Base-by-base conservation (phyloP, 148 eudicot species). In the Chenopodium album region DNA sequence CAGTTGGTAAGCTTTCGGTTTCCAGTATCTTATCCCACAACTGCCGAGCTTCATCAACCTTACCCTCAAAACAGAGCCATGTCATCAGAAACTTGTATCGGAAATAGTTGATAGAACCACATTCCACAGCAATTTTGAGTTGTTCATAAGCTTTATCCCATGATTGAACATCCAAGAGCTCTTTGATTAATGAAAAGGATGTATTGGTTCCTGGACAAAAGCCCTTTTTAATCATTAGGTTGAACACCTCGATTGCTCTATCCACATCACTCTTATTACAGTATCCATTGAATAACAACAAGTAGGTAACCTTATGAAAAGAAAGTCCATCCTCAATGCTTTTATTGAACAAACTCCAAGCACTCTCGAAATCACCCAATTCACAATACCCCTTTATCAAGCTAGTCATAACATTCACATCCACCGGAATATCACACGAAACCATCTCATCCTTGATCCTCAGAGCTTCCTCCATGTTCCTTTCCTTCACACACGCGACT, bases 301-400 rank as follows among this genome's bases (percentile, higher is more conserved):
- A 78, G 80, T 90, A 91, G 56, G 93, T 87, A 66, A 86, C 87
- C 82, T 87, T 86, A 79, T 89, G 87, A 34, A 94, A 93, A 78
- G 72, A 50, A 79, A 87, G 85, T 76, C 91, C 93, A 81, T 86
- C 90, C 75, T 88, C 82, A 17, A 80, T 66, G 20, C 90, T 82
- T 72, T 78, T 85, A 16, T 78, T 37, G 62, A 91, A 91, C 87
- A 94, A 87, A 54, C 69, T 82, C 85, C 90, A 87, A 77, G 92
- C 92, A 77, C 84, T 82, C 48, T 73, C 80, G 54, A 92, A 66
- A 86, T 94, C 87, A 76, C 92, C 94, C 32, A 78, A 68, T 56
- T 82, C 56, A 82, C 76, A 89, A 85, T 86, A 88, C 10, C 94
- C 98, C 88, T 89, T 89, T 81, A 94, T 94, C 87, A 92, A 88